A percentile compares a stretch with the other conserved stretches of the same genome.
Evolutionary conservation across 208 protist species (phyloP).

Genomic region (Trichomonas vaginalis): DNA sequence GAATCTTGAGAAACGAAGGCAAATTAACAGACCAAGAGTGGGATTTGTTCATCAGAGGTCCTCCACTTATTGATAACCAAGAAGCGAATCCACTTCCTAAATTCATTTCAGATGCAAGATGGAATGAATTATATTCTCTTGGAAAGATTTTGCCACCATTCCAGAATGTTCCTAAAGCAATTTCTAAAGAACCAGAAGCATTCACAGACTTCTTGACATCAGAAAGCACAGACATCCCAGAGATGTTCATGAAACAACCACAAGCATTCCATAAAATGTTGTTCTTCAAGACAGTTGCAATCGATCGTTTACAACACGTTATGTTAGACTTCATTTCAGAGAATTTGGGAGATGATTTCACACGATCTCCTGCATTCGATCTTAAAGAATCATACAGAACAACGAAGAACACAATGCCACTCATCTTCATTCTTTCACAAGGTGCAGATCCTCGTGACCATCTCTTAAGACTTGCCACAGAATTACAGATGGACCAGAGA

Average conservation of each 20-base stretch:
- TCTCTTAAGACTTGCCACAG: conserved; percentile 64
- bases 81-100: neutral
- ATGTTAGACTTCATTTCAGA: conserved; percentile 17
- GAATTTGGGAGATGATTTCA: conserved; percentile 36
- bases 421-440: conserved; percentile 86
- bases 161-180: conserved; percentile 40
- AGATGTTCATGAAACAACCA: conserved; percentile 45
- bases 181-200: conserved; percentile 82
- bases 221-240: conserved; percentile 54
- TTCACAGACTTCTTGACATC: conserved; percentile 49
- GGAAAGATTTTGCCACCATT: conserved; percentile 35
- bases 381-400: conserved; percentile 35
- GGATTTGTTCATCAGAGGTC: conserved; percentile 38
- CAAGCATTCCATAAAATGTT: neutral
- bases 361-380: conserved; percentile 35
- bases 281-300: neutral
- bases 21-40: conserved; percentile 38
- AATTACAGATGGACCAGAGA: conserved; percentile 44
- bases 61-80: neutral
- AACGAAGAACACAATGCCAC: conserved; percentile 46
- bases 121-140: conserved; percentile 28
- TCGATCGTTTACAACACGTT: neutral
- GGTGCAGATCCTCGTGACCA: conserved; percentile 75
- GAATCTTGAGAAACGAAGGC: conserved; percentile 49
- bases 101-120: neutral